phyloP scores from a whole-genome alignment of 768 basidiomycete genomes.

The Dioszegia crocea region DNA sequence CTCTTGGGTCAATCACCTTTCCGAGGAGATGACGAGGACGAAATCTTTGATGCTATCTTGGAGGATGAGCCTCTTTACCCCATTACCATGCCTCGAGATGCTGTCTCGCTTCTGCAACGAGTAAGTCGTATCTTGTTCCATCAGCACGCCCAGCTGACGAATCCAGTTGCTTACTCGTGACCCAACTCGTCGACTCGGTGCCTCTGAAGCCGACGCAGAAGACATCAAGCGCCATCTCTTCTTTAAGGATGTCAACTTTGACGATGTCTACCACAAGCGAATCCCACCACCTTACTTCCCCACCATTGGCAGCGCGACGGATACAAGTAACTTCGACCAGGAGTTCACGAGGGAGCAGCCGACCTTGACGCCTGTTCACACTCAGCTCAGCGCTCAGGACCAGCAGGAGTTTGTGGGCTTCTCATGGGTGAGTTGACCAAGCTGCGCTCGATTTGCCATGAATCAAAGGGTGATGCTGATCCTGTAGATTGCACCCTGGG shows the following conservation, averaged over 20 bases:
- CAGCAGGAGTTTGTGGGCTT: conserved; percentile 96
- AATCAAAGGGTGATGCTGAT: neutral
- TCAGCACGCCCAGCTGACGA: neutral
- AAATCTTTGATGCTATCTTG: conserved; percentile 98
- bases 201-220: conserved; percentile 85
- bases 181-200: conserved; percentile 81
- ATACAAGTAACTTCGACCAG: conserved; percentile 71
- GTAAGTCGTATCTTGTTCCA: conserved; percentile 41
- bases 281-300: conserved; percentile 98
- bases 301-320: conserved; percentile 60
- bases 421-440: conserved; percentile 66
- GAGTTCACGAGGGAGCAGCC: conserved; percentile 97
- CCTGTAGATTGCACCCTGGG: conserved; percentile 25
- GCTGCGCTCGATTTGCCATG: neutral
- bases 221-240: conserved; percentile 97
- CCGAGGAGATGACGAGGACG: conserved; percentile 98
- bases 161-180: conserved; percentile 83
- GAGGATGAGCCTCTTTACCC: conserved; percentile 98
- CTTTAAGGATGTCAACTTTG: conserved; percentile 97
- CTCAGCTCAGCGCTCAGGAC: conserved; percentile 79
- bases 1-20: conserved; percentile 96
- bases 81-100: conserved; percentile 97
- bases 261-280: conserved; percentile 94
- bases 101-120: conserved; percentile 91
- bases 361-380: conserved; percentile 94